These are phyloP conservation scores for Cryphonectria japonica DNA, from an alignment of 2,329 filamentous ascomycete species.

Conservation along the genomic window DNA sequence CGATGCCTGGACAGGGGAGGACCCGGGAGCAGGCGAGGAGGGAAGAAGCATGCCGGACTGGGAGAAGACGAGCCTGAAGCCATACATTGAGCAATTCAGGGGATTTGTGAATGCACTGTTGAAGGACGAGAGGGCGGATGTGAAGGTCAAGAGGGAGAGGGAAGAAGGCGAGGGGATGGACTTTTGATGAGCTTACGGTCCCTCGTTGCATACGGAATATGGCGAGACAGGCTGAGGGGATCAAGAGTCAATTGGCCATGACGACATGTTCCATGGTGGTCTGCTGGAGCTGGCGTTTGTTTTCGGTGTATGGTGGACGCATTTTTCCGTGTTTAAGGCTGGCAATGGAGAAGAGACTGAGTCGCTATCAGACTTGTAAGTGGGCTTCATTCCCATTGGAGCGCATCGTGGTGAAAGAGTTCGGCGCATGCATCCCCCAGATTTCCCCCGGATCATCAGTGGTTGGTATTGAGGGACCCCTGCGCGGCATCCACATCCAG, in stretches of 20 bases:
- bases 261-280: background rate
- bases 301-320: constrained; percentile 25
- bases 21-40: constrained; percentile 44
- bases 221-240: constrained; percentile 5
- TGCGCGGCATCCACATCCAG: constrained; percentile 11
- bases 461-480: constrained; percentile 20
- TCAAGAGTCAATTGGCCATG: constrained; percentile 7
- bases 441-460: constrained; percentile 25
- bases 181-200: constrained; percentile 44
- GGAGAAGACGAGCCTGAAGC: constrained; percentile 95
- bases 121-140: constrained; percentile 68
- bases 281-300: constrained; percentile 13
- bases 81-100: constrained; percentile 89
- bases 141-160: constrained; percentile 59
- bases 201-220: background rate
- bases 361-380: constrained; percentile 5
- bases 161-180: constrained; percentile 56
- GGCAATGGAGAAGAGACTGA: constrained; percentile 12
- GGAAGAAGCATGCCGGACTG: constrained; percentile 70
- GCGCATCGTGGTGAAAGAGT: constrained; percentile 23
- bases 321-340: constrained; percentile 26
- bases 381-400: constrained; percentile 23
- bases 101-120: constrained; percentile 78
- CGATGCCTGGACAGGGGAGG: constrained; percentile 70
- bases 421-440: constrained; percentile 18